Evolutionary conservation across 352 stramenopile genomes (phyloP), one percentile per base, ranked within the genome.

Genomic region (Halophytophthora polymorphica): DNA sequence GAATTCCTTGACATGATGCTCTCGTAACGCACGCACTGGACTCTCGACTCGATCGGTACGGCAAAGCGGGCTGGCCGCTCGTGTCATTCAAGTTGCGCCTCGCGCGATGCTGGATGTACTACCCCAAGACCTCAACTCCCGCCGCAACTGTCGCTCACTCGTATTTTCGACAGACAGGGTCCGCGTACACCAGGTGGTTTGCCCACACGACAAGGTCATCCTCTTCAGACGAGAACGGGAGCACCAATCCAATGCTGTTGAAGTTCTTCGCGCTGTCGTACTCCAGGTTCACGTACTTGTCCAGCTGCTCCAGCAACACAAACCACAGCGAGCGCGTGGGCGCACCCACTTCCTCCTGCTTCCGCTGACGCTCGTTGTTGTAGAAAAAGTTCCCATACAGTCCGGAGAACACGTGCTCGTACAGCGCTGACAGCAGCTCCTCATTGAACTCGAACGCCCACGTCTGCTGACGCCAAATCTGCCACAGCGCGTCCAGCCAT

Each of bases 381-480:
- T 97, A 99, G 37, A 99, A 69, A 53, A 99, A 97, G 21, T 89
- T 99, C 7, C 96, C 96, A 72, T 98, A 99, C 23, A 96, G 73
- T 38, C 96, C 97, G 4, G 88, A 98, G 62, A 98, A 99, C 10
- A 98, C 77, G 54, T 98, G 84, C 46, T 98, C 94, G 13, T 97
- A 98, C 18, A 99, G 73, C 36, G 90, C 67, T 11, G 96, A 71
- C 6, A 99, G 71, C 31, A 97, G 58, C 8, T 50, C 66, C 56
- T 96, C 83, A 53, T 98, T 99, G 75, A 99, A 99, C 73, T 99
- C 97, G 61, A 99, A 99, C 23, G 84, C 91, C 64, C 95, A 94
- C 8, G 97, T 90, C 58, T 97, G 97, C 58, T 99, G 96, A 33
- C 94, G 80, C 58, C 98, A 91, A 36, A 99, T 77, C 74, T 99